Evolutionary conservation across 192 early-diverging fungal species (phyloP).

Genomic region (Umbelopsis isabellina): DNA sequence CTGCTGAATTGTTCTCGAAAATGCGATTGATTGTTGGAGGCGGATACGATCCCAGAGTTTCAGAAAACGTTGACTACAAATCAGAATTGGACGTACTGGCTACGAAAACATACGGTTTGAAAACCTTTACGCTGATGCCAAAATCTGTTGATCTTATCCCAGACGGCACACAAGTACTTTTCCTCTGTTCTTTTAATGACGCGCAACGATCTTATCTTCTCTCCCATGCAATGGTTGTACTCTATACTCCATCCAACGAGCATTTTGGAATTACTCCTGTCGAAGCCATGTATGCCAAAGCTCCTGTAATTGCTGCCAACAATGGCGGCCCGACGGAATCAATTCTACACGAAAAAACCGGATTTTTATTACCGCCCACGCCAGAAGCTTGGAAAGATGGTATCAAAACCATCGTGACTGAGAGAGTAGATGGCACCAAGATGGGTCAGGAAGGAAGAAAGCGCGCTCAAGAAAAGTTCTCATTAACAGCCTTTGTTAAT

Average conservation of each 20-base stretch:
- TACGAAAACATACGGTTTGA: slow-evolving; percentile 41
- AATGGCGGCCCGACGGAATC: slow-evolving; percentile 88
- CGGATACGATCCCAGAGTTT: slow-evolving; percentile 83
- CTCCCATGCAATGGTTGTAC: slow-evolving; percentile 56
- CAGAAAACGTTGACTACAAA: slow-evolving; percentile 89
- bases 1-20: slow-evolving; percentile 32
- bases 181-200: slow-evolving; percentile 88
- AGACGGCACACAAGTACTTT: slow-evolving; percentile 67
- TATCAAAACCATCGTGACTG: slow-evolving; percentile 54
- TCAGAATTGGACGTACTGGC: slow-evolving; percentile 70
- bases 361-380: slow-evolving; percentile 69
- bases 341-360: slow-evolving; percentile 71
- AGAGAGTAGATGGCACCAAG: slow-evolving; percentile 34
- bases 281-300: slow-evolving; percentile 88
- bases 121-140: slow-evolving; percentile 46
- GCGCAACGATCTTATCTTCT: slow-evolving; percentile 78
- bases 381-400: slow-evolving; percentile 67
- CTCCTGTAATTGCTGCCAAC: slow-evolving; percentile 88
- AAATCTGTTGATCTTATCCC: slow-evolving; percentile 37
- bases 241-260: slow-evolving; percentile 94
- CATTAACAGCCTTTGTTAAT: slow-evolving; percentile 65
- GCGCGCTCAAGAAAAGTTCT: slow-evolving; percentile 66
- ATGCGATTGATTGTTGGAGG: slow-evolving; percentile 80
- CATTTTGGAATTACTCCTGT: slow-evolving; percentile 98
- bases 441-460: slow-evolving; percentile 74